Conservation (phyloP, 768 basidiomycete species). For the Leccinum rimulosum region DNA sequence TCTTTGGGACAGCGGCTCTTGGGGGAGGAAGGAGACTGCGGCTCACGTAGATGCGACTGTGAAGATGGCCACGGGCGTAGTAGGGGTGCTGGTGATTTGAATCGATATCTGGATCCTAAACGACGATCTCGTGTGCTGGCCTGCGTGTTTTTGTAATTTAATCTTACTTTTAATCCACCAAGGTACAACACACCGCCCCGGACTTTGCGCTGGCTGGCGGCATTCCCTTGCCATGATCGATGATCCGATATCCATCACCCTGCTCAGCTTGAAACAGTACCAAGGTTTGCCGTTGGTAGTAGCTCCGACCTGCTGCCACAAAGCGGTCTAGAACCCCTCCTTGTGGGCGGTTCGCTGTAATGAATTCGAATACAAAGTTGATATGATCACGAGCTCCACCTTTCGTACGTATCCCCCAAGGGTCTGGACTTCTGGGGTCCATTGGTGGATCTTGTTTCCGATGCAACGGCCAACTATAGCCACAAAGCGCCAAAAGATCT, state of each 20-base stretch:
- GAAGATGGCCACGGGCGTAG: neutral
- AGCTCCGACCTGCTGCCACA: neutral
- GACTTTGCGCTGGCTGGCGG: neutral
- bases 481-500: neutral
- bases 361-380: neutral
- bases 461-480: neutral
- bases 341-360: neutral
- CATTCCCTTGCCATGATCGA: neutral
- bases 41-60: neutral
- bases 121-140: neutral
- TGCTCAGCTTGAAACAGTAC: neutral
- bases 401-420: neutral
- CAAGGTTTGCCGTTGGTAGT: neutral
- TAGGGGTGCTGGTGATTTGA: neutral
- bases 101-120: neutral
- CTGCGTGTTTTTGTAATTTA: neutral
- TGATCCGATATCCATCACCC: neutral
- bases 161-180: neutral
- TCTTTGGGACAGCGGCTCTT: neutral
- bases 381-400: neutral
- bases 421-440: neutral
- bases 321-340: neutral
- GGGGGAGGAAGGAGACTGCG: neutral
- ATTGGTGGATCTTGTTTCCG: neutral
- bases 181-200: neutral